phyloP scores from a whole-genome alignment of 805 yeast species.

The Sugiyamaella americana region DNA sequence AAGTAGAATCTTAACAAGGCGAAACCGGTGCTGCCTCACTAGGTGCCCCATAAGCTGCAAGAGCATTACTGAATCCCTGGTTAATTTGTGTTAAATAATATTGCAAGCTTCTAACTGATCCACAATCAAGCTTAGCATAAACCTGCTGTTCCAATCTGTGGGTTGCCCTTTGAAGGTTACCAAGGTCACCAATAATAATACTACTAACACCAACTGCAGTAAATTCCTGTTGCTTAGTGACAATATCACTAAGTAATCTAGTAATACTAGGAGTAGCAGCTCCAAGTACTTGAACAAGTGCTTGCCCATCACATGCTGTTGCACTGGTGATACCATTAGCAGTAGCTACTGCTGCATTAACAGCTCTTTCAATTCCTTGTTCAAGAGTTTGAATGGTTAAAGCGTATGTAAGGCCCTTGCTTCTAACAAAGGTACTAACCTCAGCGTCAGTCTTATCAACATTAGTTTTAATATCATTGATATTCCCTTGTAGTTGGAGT shows the following conservation, averaged over 20 bases:
- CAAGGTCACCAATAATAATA: slow-evolving; percentile 24
- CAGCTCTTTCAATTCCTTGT: slow-evolving; percentile 20
- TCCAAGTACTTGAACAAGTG: slow-evolving; percentile 8
- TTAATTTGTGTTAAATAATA: slow-evolving; percentile 12
- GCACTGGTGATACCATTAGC: slow-evolving; percentile 9
- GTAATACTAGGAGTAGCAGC: slow-evolving; percentile 16
- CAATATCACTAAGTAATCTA: slow-evolving; percentile 20
- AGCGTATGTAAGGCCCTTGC: slow-evolving; percentile 26
- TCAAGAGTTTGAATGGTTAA: slow-evolving; percentile 26
- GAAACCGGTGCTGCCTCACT: slow-evolving; percentile 4
- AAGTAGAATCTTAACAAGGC: not conserved
- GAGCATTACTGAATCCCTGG: slow-evolving; percentile 11
- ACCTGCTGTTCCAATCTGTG: slow-evolving; percentile 17
- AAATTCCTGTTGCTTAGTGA: slow-evolving; percentile 24
- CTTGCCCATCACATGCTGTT: slow-evolving; percentile 15
- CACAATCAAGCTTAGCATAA: slow-evolving; percentile 18
- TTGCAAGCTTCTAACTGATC: slow-evolving; percentile 10
- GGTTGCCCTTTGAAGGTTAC: slow-evolving; percentile 19
- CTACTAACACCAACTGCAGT: slow-evolving; percentile 19
- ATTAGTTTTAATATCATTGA: slow-evolving; percentile 5
- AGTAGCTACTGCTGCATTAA: slow-evolving; percentile 11
- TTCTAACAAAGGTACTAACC: slow-evolving; percentile 8
- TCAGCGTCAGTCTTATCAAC: slow-evolving; percentile 7
- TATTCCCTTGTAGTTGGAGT: slow-evolving; percentile 3
- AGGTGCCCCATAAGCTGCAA: slow-evolving; percentile 10